Percentiles rank a stretch among this genome's conserved stretches.
phyloP scores from a whole-genome alignment of 2,329 filamentous ascomycete species.

The Xylariaceae sp. region DNA sequence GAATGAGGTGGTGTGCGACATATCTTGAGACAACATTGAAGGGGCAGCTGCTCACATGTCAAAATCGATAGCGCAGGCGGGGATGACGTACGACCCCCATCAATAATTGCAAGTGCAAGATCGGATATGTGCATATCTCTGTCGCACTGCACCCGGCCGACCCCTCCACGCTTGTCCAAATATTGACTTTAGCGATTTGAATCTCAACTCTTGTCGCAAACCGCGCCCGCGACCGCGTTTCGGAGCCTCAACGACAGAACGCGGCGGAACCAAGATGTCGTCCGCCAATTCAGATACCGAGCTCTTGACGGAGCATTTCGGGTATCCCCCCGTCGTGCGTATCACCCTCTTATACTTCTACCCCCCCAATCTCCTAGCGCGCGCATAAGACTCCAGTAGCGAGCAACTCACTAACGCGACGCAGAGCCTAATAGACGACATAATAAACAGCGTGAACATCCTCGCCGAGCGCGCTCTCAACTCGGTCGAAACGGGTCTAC shows the following conservation, averaged over 20 bases:
- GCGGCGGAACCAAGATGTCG: background rate
- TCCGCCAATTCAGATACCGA: constrained; percentile 48
- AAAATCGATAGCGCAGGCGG: background rate
- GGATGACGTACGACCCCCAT: background rate
- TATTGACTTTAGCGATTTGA: constrained; percentile 25
- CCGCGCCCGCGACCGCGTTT: too few species aligned
- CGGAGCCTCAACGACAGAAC: background rate
- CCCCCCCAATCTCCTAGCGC: constrained; percentile 1
- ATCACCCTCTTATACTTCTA: background rate
- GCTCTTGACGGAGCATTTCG: constrained; percentile 91
- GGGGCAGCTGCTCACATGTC: background rate
- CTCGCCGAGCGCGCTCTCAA: constrained; percentile 86
- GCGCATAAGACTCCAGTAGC: constrained; percentile 3
- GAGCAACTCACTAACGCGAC: background rate
- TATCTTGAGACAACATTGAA: too few species aligned
- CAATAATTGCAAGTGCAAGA: background rate
- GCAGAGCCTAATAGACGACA: constrained; percentile 91
- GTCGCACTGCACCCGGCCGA: background rate
- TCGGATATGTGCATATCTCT: constrained; percentile 2
- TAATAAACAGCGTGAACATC: constrained; percentile 95
- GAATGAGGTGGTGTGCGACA: too few species aligned
- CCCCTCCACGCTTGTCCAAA: constrained; percentile 26
- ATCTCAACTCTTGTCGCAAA: too few species aligned
- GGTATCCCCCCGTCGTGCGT: constrained; percentile 85
- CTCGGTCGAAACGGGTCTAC: constrained; percentile 78